These are phyloP conservation scores for Stygiomarasmius scandens DNA, from an alignment of 1,284 basidiomycete species.

Conservation along the genomic window DNA sequence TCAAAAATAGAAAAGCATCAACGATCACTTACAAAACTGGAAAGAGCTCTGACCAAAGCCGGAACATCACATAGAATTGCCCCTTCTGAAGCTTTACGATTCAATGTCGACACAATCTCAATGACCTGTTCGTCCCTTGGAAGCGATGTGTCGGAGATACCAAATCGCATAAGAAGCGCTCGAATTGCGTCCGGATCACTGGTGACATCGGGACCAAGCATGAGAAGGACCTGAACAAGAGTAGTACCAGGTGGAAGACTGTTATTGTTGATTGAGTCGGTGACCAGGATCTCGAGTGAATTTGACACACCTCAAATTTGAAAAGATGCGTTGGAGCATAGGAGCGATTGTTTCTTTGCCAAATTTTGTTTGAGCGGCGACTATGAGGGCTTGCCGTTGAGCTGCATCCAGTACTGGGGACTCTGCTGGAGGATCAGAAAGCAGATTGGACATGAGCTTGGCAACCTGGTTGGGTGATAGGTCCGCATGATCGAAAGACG, in stretches of 20 bases:
- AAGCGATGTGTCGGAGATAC: conserved; percentile 66
- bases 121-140: conserved; percentile 71
- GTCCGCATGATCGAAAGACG: conserved; percentile 80
- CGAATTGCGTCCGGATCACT: conserved; percentile 70
- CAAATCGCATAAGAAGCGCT: conserved; percentile 71
- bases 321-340: conserved; percentile 54
- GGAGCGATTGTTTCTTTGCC: conserved; percentile 56
- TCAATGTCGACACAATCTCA: conserved; percentile 68
- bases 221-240: conserved; percentile 71
- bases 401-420: conserved; percentile 66
- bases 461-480: conserved; percentile 72
- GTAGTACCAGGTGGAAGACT: conserved; percentile 70
- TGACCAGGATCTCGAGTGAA: conserved; percentile 18
- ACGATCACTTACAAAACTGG: conserved; percentile 60
- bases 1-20: conserved; percentile 13
- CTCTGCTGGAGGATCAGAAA: conserved; percentile 68
- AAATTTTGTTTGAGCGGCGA: conserved; percentile 75
- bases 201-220: conserved; percentile 78
- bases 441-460: conserved; percentile 79
- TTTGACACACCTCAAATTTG: conserved; percentile 59
- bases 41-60: conserved; percentile 71
- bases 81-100: conserved; percentile 71
- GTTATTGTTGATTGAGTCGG: conserved; percentile 19
- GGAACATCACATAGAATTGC: conserved; percentile 74
- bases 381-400: conserved; percentile 73